phyloP scores from a whole-genome alignment of 2,329 filamentous ascomycete species.

The Exserohilum rostratum region DNA sequence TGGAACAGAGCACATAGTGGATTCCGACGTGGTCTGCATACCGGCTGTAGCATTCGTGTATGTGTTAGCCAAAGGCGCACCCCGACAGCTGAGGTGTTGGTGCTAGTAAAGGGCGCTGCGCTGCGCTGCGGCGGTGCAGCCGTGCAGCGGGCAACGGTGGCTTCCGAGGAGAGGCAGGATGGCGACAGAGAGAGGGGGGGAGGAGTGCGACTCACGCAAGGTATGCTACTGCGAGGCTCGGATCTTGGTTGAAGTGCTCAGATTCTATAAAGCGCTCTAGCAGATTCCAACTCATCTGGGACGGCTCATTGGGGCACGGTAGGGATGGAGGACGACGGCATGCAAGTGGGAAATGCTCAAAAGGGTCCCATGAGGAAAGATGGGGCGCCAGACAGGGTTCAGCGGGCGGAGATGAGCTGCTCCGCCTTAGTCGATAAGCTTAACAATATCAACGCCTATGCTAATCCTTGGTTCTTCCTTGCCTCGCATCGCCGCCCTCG shows the following conservation, averaged over 20 bases:
- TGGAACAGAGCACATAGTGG: slow-evolving; percentile 86
- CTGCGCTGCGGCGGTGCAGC: slow-evolving; percentile 23
- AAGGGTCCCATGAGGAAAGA: slow-evolving; percentile 28
- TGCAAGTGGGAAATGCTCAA: slow-evolving; percentile 20
- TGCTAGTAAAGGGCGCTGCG: slow-evolving; percentile 14
- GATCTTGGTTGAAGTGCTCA: slow-evolving; percentile 91
- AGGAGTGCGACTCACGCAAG: slow-evolving; percentile 70
- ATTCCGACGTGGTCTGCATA: slow-evolving; percentile 91
- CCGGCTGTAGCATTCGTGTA: slow-evolving; percentile 60
- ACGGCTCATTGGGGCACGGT: slow-evolving; percentile 47
- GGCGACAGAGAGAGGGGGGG: neutral
- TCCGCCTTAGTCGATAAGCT: slow-evolving; percentile 13
- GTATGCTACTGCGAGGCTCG: slow-evolving; percentile 86
- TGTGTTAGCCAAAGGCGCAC: neutral
- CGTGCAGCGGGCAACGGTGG: slow-evolving; percentile 28
- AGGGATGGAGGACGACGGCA: slow-evolving; percentile 22
- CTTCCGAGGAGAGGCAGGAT: slow-evolving; percentile 11
- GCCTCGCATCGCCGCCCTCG: no score
- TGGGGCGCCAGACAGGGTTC: slow-evolving; percentile 21
- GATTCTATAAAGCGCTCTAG: slow-evolving; percentile 90
- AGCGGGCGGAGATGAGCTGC: slow-evolving; percentile 17
- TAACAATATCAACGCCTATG: slow-evolving; percentile 3
- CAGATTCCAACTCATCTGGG: slow-evolving; percentile 74
- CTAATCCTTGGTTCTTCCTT: neutral
- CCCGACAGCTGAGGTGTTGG: neutral